phyloP scores from a whole-genome alignment of 371 early-diverging fungal species.

The Apophysomyces sp. region DNA sequence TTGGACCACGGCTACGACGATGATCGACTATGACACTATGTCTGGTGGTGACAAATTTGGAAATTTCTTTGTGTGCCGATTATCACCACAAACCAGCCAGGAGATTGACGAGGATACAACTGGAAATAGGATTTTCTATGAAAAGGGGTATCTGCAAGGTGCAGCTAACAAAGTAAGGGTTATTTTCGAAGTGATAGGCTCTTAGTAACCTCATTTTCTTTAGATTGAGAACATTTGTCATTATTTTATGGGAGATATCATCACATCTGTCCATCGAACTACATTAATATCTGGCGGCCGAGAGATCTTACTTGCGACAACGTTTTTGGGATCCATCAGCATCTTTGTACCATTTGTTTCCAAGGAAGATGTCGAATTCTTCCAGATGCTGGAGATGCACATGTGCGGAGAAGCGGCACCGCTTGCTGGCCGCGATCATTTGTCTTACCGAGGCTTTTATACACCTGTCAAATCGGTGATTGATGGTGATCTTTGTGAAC shows the following conservation, averaged over 20 bases:
- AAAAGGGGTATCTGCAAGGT: conserved; percentile 79
- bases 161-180: conserved; percentile 84
- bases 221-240: conserved; percentile 66
- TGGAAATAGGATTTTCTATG: conserved; percentile 76
- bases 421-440: conserved; percentile 88
- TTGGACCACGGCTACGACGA: conserved; percentile 75
- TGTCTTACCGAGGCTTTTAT: conserved; percentile 79
- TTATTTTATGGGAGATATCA: conserved; percentile 85
- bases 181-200: no score
- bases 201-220: not conserved
- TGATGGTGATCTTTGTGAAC: conserved; percentile 95
- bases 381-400: conserved; percentile 90
- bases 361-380: conserved; percentile 91
- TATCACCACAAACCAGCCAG: conserved; percentile 62
- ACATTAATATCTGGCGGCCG: conserved; percentile 84
- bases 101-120: conserved; percentile 89
- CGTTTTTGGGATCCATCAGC: conserved; percentile 83
- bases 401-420: conserved; percentile 79
- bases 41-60: conserved; percentile 97
- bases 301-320: conserved; percentile 83
- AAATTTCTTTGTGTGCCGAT: conserved; percentile 79
- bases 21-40: conserved; percentile 93
- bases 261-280: conserved; percentile 79
- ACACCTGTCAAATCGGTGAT: conserved; percentile 82
- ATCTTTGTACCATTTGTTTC: conserved; percentile 84